phyloP scores from a whole-genome alignment of 2,329 filamentous ascomycete species.

The Colletotrichum sp. region DNA sequence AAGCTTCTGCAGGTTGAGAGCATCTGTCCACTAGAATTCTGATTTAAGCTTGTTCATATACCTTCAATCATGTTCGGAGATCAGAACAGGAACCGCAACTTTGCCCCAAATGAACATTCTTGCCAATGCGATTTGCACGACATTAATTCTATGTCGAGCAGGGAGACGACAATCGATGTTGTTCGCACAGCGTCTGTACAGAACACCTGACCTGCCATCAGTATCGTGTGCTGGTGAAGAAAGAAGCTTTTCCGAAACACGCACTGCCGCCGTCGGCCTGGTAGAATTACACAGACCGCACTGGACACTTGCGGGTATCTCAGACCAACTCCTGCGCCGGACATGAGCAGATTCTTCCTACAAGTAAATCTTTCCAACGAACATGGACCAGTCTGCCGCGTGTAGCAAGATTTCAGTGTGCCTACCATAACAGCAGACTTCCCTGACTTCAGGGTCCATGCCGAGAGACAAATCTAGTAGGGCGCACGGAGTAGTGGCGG shows the following conservation, averaged over 20 bases:
- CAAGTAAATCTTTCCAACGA: neutral
- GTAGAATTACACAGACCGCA: neutral
- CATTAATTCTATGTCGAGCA: neutral
- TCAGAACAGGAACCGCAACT: neutral
- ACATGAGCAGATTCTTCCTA: neutral
- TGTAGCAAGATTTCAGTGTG: neutral
- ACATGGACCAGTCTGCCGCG: neutral
- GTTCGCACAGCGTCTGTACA: neutral
- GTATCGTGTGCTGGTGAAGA: neutral
- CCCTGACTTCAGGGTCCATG: neutral
- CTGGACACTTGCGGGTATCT: neutral
- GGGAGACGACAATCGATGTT: neutral
- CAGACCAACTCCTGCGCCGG: neutral
- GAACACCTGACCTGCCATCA: accelerated
- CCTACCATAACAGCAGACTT: neutral
- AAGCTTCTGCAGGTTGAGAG: neutral
- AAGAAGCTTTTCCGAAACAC: neutral
- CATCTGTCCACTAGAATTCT: neutral
- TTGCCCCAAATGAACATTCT: neutral
- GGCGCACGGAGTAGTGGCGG: neutral
- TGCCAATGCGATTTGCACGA: neutral
- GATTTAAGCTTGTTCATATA: neutral
- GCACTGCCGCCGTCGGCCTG: neutral
- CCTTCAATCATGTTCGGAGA: neutral
- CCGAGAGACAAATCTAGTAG: neutral